Evolutionary conservation across 2,329 filamentous ascomycete genomes (phyloP).

Genomic region (Paracorniculantispora psalliotae): DNA sequence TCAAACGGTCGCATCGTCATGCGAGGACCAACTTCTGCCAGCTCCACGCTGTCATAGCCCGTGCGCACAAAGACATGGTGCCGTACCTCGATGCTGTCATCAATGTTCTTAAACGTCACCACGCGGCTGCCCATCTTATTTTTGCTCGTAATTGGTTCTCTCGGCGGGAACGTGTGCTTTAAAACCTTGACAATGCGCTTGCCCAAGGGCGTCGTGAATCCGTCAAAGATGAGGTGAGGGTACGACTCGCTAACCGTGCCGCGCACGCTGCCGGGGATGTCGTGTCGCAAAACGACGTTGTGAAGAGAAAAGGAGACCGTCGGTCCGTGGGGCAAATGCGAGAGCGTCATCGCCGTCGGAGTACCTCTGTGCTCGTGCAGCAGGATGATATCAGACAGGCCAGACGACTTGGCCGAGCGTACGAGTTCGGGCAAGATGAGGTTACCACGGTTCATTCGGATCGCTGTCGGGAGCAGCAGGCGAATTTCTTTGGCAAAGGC

Average conservation of each 20-base stretch:
- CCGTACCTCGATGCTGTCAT: constrained; percentile 88
- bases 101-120: constrained; percentile 90
- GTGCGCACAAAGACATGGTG: constrained; percentile 84
- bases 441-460: constrained; percentile 88
- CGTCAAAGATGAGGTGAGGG: constrained; percentile 92
- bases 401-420: constrained; percentile 70
- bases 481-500: constrained; percentile 91
- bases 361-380: constrained; percentile 91
- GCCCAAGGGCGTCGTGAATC: constrained; percentile 77
- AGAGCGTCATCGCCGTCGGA: constrained; percentile 82
- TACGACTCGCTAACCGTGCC: constrained; percentile 91
- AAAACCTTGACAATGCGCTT: constrained; percentile 81
- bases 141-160: constrained; percentile 66
- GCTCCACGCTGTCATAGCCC: constrained; percentile 80
- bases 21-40: constrained; percentile 84
- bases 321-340: constrained; percentile 82
- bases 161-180: constrained; percentile 89
- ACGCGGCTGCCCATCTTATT: constrained; percentile 80
- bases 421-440: constrained; percentile 83
- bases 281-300: constrained; percentile 87
- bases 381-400: constrained; percentile 78
- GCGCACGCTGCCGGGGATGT: constrained; percentile 81
- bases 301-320: constrained; percentile 77
- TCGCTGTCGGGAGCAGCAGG: constrained; percentile 75
- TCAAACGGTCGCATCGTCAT: constrained; percentile 98